These are phyloP conservation scores for Microcos paniculata DNA, from an alignment of 345 rosid genomes.

Conservation along the genomic window DNA sequence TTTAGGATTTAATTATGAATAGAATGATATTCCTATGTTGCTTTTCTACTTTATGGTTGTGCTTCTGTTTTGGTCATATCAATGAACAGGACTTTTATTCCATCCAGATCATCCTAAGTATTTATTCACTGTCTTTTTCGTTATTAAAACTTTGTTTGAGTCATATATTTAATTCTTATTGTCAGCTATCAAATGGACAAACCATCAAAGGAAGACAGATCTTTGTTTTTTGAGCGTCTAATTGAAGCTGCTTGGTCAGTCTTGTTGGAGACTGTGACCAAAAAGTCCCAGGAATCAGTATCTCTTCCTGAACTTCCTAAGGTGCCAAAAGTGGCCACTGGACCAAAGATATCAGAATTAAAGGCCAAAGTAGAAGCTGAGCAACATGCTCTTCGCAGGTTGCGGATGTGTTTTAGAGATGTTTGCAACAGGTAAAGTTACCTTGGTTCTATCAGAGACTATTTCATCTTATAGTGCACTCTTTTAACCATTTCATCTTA, in stretches of 20 bases:
- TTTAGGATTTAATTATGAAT: background rate
- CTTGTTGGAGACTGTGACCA: constrained; percentile 47
- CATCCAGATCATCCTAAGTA: background rate
- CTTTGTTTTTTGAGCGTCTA: constrained; percentile 67
- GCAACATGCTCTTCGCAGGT: constrained; percentile 97
- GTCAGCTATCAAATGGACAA: constrained; percentile 77
- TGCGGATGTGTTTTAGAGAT: constrained; percentile 99
- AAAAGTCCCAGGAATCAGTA: constrained; percentile 41
- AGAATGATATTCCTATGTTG: background rate
- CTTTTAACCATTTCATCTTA: background rate
- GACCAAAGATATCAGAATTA: constrained; percentile 90
- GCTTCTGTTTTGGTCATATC: constrained; percentile 5
- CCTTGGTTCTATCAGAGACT: background rate
- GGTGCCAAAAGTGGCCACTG: constrained; percentile 72
- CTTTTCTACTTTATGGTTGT: background rate
- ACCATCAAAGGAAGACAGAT: constrained; percentile 80
- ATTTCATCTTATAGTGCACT: background rate
- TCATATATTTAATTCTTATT: constrained; percentile 25
- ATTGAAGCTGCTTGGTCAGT: constrained; percentile 93
- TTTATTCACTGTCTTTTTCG: background rate
- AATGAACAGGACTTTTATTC: background rate
- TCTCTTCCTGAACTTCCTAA: constrained; percentile 78
- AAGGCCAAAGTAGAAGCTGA: constrained; percentile 96
- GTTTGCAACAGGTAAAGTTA: constrained; percentile 82
- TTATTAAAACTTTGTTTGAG: constrained; percentile 11